These are phyloP conservation scores for Kalmusia sp. DNA, from an alignment of 2,329 filamentous ascomycete species.

Conservation along the genomic window DNA sequence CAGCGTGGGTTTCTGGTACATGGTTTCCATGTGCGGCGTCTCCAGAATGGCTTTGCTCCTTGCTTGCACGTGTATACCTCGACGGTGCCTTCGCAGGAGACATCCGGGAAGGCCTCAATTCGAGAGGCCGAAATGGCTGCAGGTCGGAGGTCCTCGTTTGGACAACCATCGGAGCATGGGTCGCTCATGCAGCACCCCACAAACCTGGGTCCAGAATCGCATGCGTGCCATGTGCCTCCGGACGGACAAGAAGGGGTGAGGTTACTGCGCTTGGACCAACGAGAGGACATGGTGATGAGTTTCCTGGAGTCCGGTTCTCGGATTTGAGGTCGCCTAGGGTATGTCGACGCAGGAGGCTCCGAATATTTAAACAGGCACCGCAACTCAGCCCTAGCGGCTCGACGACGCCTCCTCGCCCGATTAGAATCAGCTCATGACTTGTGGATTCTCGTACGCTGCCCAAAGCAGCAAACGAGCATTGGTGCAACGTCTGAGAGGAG, in stretches of 20 bases:
- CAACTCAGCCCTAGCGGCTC: not conserved
- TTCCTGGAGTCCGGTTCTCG: not conserved
- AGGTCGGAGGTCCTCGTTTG: slow-evolving; percentile 35
- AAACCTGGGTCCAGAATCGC: slow-evolving; percentile 37
- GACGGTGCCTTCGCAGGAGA: too few species aligned
- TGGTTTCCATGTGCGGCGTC: too few species aligned
- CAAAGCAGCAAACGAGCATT: not conserved
- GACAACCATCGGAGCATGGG: slow-evolving; percentile 45
- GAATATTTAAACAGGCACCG: not conserved
- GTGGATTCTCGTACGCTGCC: not conserved
- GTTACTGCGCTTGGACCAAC: slow-evolving; percentile 13
- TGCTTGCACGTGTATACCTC: too few species aligned
- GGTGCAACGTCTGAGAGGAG: not conserved
- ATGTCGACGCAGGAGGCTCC: not conserved
- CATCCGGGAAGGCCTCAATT: not conserved
- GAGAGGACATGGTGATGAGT: slow-evolving; percentile 1
- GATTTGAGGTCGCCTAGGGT: not conserved
- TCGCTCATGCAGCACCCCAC: slow-evolving; percentile 47
- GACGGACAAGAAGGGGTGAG: slow-evolving; percentile 43
- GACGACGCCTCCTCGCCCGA: not conserved
- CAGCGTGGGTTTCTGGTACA: too few species aligned
- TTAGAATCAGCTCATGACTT: not conserved
- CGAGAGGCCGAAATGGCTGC: not conserved
- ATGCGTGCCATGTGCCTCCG: slow-evolving; percentile 46
- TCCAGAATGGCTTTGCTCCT: too few species aligned